A percentile compares a stretch with the other conserved stretches of the same genome.
Conservation (phyloP, 2,329 filamentous ascomycete species). For the Cryphonectria carpinicola region DNA sequence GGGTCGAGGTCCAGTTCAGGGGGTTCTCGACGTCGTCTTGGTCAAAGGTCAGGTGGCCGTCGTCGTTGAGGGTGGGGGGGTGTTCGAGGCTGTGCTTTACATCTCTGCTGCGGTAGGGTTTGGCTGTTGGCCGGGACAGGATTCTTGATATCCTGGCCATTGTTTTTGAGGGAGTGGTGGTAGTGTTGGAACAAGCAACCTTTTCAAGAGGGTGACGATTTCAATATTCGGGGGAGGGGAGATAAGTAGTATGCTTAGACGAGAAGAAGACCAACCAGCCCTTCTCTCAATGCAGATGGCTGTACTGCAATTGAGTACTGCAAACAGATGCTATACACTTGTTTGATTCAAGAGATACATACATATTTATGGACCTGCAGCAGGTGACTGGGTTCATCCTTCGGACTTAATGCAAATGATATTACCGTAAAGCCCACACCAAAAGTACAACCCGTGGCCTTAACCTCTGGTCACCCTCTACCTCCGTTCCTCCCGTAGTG, state of each 20-base stretch:
- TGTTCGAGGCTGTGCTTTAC: slow-evolving; percentile 38
- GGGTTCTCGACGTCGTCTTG: slow-evolving; percentile 56
- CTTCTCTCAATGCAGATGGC: background rate
- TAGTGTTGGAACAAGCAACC: background rate
- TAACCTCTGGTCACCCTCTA: no score
- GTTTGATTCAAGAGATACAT: background rate
- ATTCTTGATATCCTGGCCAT: slow-evolving; percentile 49
- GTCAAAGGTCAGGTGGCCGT: slow-evolving; percentile 56
- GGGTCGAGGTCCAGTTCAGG: slow-evolving; percentile 48
- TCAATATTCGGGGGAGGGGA: background rate
- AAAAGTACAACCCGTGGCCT: no score
- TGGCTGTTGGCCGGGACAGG: slow-evolving; percentile 55
- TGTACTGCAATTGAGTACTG: background rate
- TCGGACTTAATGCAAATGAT: background rate
- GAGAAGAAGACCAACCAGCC: background rate
- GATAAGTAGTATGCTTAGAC: no score
- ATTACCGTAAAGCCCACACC: background rate
- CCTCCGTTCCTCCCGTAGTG: no score
- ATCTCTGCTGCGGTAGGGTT: slow-evolving; percentile 52
- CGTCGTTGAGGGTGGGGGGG: slow-evolving; percentile 49
- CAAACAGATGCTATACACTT: no score
- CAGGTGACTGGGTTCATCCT: background rate
- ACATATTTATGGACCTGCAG: background rate
- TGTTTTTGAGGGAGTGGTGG: background rate
- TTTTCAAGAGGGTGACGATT: background rate